Evolutionary conservation across 2,329 filamentous ascomycete species (phyloP), one percentile per base, ranked within the genome.

Genomic region (Cryphonectria carpinicola): DNA sequence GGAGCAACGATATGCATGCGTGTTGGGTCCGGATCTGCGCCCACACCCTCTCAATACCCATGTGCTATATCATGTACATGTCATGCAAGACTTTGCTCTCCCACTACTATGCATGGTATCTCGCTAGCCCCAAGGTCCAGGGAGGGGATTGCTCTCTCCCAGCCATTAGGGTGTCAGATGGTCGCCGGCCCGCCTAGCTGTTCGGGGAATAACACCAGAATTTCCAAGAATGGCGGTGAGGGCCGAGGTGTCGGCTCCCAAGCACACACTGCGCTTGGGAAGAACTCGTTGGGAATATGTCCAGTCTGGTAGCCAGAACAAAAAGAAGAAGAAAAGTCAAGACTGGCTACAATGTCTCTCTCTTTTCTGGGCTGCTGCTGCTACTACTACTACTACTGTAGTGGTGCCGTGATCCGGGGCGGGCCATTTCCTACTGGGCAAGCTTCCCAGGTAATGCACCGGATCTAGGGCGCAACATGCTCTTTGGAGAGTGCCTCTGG

Each of bases 171-270:
- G 19, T 49, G 19, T 39, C 32, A 35, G 58, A 61, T 39, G 35
- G 35, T 17, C 19, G 32, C 58, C 58, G 32, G 35, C 19, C 58
- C 58, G 58, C 35, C 58, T 61, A 61, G 14, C 22, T 61, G 17
- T 14, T 25, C 35, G 58, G 22, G 32, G 32, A 19, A 58, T 25
- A 19, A 58, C 13, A 25, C 32, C 58, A 39, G 58, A 22, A 6
- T 56, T 32, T 61, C 58, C 58, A 37, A 39, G 19, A 39, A 61
- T 61, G 58, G 58, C 58, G 58, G 58, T 61, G 58, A 61, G 58
- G n/a, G 17, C 58, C 22, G 32, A 14, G 35, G 35, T 35, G 22
- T n/a, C 35, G 58, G 58, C 58, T 22, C 14, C 11, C 35, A 17
- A 25, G 32, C 13, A 0, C 25, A 35, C 56, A 32, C 56, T 8